Conservation (phyloP, 169 alveolate species). For the Plasmodium gaboni region DNA sequence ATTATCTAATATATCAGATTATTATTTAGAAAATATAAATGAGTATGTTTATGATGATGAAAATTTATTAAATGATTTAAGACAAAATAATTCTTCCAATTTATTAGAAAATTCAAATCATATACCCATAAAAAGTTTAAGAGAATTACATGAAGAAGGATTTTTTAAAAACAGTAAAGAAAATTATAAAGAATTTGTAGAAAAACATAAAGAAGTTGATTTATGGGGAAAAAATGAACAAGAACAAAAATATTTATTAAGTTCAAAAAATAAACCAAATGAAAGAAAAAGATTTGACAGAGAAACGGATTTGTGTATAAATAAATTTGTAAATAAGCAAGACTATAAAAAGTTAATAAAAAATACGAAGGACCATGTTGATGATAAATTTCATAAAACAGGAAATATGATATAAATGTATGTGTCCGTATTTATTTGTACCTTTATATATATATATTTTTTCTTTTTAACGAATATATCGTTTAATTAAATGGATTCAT, state of each 20-base stretch:
- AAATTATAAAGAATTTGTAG: conserved; percentile 82
- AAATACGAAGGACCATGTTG: conserved; percentile 67
- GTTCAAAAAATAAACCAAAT: conserved; percentile 25
- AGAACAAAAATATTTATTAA: conserved; percentile 78
- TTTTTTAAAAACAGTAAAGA: conserved; percentile 81
- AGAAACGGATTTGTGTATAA: conserved; percentile 61
- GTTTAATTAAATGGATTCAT: too few relatives aligned
- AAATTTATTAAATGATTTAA: conserved; percentile 1
- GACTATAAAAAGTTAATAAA: conserved; percentile 54
- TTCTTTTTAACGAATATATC: too few relatives aligned
- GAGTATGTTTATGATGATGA: conserved; percentile 14
- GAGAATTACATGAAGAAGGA: conserved; percentile 89
- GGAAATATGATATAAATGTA: neutral
- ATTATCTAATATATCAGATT: neutral
- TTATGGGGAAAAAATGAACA: conserved; percentile 88
- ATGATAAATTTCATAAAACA: conserved; percentile 73
- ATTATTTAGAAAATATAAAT: neutral
- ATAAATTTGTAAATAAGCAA: conserved; percentile 56
- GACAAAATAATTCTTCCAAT: too few relatives aligned
- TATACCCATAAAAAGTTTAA: conserved; percentile 76
- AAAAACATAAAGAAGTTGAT: conserved; percentile 79
- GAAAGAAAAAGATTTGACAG: conserved; percentile 75
- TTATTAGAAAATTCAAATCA: conserved; percentile 7
- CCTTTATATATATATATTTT: neutral
- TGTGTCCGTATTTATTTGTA: neutral